Base-by-base conservation (phyloP, 2,329 filamentous ascomycete genomes). In the Fusarium hostae region DNA sequence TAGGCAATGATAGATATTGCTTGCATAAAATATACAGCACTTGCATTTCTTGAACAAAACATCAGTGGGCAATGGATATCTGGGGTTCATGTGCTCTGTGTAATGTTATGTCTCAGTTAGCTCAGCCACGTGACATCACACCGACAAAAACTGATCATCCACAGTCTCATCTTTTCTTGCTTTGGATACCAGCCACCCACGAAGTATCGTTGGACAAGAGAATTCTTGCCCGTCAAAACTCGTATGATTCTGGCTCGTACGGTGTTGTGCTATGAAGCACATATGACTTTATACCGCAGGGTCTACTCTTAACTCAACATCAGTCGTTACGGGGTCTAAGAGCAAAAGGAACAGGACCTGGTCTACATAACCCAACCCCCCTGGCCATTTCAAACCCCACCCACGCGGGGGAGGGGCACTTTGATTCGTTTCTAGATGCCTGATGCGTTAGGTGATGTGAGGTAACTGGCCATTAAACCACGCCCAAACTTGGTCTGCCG, bases 81-180 rank as follows among this genome's bases (percentile, higher is more conserved):
- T 48, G 50, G 26, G 39, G 43, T 48, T 39, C 39, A 51, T 63
- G 40, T 37, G 43, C 10, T 50, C 28, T 50, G 26, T 22, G 26
- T 15, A 28, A 20, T 39, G 26, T 32, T 28, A 32, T 72, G 65
- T 65, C 48, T 70, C 66, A 63, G 28, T 57, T 44, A 32, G 54
- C 57, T 63, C 60, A 66, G 68, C 74, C 74, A 76, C 74, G 74
- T 76, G 74, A 76, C 74, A 72, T 72, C 74, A 76, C 74, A 76
- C 74, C 74, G 74, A 76, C 71, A 70, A 59, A 68, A 72, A 60
- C 57, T 59, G 47, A 63, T 72, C 67, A 65, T 65, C 62, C 71
- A 67, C 47, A 51, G 55, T 55, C 48, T 41, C 37, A 32, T 63
- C 22, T 65, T 55, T 50, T 50, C 55, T 47, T 47, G 63, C 50